These are phyloP conservation scores for Agrocybe praecox DNA, from an alignment of 768 basidiomycete species.

Conservation along the genomic window DNA sequence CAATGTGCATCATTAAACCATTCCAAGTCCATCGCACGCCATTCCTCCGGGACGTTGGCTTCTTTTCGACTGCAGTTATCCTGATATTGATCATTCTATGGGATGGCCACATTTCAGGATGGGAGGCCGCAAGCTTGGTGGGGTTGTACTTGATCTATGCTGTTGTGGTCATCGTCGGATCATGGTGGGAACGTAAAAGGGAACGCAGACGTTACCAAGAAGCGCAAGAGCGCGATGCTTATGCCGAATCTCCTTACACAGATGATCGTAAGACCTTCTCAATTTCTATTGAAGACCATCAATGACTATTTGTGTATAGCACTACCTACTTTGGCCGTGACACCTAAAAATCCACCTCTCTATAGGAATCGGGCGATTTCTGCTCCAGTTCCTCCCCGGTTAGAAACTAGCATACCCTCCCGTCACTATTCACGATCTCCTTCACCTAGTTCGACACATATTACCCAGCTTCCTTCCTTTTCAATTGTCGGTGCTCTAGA, in stretches of 20 bases:
- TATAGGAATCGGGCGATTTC: constrained; percentile 43
- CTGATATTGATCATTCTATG: constrained; percentile 76
- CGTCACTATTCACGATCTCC: constrained; percentile 50
- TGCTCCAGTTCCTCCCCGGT: constrained; percentile 33
- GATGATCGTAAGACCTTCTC: constrained; percentile 56
- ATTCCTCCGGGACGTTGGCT: constrained; percentile 93
- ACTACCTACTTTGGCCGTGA: constrained; percentile 28
- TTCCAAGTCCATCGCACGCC: constrained; percentile 81
- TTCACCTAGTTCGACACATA: constrained; percentile 46
- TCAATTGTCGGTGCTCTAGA: constrained; percentile 95
- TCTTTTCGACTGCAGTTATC: constrained; percentile 85
- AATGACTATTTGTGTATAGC: constrained; percentile 13
- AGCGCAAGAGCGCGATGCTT: constrained; percentile 60
- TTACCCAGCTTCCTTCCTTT: constrained; percentile 73
- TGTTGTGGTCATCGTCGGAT: constrained; percentile 68
- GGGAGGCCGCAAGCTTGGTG: constrained; percentile 77
- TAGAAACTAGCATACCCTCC: constrained; percentile 39
- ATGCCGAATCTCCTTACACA: constrained; percentile 53
- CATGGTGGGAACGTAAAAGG: constrained; percentile 71
- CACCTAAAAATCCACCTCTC: constrained; percentile 30
- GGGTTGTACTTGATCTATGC: constrained; percentile 81
- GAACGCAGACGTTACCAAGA: constrained; percentile 51
- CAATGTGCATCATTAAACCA: constrained; percentile 97
- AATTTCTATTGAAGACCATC: not conserved
- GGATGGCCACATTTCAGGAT: constrained; percentile 70